These are phyloP conservation scores for Sarocladium brachiariae DNA, from an alignment of 2,329 filamentous ascomycete species.

Conservation along the genomic window DNA sequence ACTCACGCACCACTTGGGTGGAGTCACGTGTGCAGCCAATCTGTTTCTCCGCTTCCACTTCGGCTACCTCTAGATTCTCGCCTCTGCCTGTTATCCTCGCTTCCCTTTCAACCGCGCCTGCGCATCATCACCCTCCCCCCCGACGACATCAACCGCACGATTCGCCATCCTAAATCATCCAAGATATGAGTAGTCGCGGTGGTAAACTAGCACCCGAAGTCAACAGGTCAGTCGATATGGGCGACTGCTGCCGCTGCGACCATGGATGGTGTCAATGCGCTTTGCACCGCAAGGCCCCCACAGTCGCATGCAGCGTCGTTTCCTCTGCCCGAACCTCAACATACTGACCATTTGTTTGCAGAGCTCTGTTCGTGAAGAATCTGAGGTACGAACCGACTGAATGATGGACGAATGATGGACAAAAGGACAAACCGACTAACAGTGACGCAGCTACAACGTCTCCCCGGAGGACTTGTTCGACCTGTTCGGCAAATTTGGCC, in stretches of 20 bases:
- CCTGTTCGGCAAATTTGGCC: slow-evolving; percentile 95
- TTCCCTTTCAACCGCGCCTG: slow-evolving; percentile 4
- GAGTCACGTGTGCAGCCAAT: slow-evolving; percentile 8
- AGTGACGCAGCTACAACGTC: slow-evolving; percentile 85
- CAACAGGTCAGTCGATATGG: slow-evolving; percentile 67
- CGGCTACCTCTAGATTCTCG: slow-evolving; percentile 8
- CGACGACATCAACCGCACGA: slow-evolving; percentile 20
- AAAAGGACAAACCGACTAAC: slow-evolving; percentile 27
- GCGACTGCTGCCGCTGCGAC: not conserved
- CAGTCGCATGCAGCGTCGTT: slow-evolving; percentile 8
- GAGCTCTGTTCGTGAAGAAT: slow-evolving; percentile 99
- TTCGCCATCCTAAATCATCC: slow-evolving; percentile 22
- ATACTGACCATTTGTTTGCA: slow-evolving; percentile 35
- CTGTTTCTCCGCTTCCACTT: slow-evolving; percentile 3
- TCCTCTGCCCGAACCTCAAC: slow-evolving; percentile 6
- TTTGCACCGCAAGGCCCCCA: slow-evolving; percentile 1
- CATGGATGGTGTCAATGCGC: slow-evolving; percentile 1
- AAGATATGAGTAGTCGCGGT: slow-evolving; percentile 95
- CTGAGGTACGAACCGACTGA: slow-evolving; percentile 58
- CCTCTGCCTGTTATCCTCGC: not conserved
- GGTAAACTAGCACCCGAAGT: slow-evolving; percentile 99
- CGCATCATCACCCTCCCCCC: slow-evolving; percentile 9
- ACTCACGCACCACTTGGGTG: slow-evolving; percentile 3
- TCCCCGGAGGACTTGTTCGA: slow-evolving; percentile 97
- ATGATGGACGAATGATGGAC: not conserved